phyloP scores from a whole-genome alignment of 75 land plant species.

The Pinus albicaulis region DNA sequence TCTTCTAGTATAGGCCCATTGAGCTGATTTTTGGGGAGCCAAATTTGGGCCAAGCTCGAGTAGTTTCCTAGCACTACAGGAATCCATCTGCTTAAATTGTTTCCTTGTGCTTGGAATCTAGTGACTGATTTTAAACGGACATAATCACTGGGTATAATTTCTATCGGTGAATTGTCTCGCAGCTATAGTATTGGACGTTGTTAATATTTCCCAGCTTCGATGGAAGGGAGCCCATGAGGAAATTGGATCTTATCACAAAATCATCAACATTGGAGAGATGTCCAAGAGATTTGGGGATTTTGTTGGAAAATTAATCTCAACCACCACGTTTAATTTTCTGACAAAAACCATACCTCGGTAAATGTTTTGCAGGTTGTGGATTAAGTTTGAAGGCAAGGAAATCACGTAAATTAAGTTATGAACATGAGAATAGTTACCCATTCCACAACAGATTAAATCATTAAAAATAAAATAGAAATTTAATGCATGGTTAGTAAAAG shows the following conservation, averaged over 20 bases:
- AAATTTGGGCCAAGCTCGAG: constrained; percentile 25
- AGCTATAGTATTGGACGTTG: constrained; percentile 32
- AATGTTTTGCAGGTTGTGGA: too few species aligned
- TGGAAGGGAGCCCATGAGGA: constrained; percentile 61
- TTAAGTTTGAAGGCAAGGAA: too few species aligned
- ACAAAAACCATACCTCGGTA: too few species aligned
- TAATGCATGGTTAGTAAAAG: too few species aligned
- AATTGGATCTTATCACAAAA: constrained; percentile 52
- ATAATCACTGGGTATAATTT: constrained; percentile 43
- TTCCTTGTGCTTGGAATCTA: constrained; percentile 31
- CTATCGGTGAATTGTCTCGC: constrained; percentile 35
- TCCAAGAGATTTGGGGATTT: constrained; percentile 53
- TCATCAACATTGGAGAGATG: constrained; percentile 25
- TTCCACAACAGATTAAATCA: too few species aligned
- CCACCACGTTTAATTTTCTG: too few species aligned
- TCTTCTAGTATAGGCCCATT: constrained; percentile 48
- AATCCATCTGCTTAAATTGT: constrained; percentile 52
- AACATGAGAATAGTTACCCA: too few species aligned
- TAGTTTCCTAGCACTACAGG: constrained; percentile 61
- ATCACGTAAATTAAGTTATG: too few species aligned
- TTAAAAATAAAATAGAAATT: too few species aligned
- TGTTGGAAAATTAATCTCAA: too few species aligned
- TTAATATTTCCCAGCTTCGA: constrained; percentile 34
- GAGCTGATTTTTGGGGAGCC: constrained; percentile 36
- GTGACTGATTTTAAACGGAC: constrained; percentile 32